Percentiles rank a stretch among this genome's conserved stretches.
Conservation (phyloP, 2,329 filamentous ascomycete species). For the Colletotrichum melonis region DNA sequence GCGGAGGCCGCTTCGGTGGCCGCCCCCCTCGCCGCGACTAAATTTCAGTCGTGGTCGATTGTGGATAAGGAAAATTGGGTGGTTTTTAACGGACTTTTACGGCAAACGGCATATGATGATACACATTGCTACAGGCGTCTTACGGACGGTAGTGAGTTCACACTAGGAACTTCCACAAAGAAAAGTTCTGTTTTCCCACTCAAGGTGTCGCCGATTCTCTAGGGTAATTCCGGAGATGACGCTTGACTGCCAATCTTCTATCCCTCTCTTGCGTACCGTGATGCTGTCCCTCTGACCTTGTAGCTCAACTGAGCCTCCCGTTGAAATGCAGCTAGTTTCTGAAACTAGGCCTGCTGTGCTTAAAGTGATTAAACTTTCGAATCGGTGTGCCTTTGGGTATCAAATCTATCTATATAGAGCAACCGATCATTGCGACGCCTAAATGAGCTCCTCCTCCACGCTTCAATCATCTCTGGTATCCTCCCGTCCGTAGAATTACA, state of each 20-base stretch:
- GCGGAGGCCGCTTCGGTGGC: conserved; percentile 80
- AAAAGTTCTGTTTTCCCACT: conserved; percentile 68
- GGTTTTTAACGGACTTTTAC: conserved; percentile 50
- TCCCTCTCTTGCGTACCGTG: conserved; percentile 40
- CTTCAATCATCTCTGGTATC: background rate
- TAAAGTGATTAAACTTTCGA: background rate
- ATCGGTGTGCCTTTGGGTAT: conserved; percentile 18
- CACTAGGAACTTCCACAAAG: conserved; percentile 67
- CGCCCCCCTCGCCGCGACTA: conserved; percentile 63
- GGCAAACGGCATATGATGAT: conserved; percentile 49
- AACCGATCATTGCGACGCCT: background rate
- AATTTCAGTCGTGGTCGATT: conserved; percentile 36
- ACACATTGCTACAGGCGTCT: conserved; percentile 63
- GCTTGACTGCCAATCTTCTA: conserved; percentile 88
- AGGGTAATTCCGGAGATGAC: conserved; percentile 70
- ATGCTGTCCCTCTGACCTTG: conserved; percentile 32
- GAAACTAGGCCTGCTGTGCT: too few relatives aligned
- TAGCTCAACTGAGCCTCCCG: background rate
- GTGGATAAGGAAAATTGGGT: conserved; percentile 27
- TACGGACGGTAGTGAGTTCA: conserved; percentile 66
- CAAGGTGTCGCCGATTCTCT: conserved; percentile 92
- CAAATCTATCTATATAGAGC: conserved; percentile 30
- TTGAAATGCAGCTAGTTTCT: too few relatives aligned
- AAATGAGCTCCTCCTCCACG: background rate
- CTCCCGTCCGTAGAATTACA: background rate